Base-by-base conservation (phyloP, 306 rosid species). In the Begonia fuchsioides region DNA sequence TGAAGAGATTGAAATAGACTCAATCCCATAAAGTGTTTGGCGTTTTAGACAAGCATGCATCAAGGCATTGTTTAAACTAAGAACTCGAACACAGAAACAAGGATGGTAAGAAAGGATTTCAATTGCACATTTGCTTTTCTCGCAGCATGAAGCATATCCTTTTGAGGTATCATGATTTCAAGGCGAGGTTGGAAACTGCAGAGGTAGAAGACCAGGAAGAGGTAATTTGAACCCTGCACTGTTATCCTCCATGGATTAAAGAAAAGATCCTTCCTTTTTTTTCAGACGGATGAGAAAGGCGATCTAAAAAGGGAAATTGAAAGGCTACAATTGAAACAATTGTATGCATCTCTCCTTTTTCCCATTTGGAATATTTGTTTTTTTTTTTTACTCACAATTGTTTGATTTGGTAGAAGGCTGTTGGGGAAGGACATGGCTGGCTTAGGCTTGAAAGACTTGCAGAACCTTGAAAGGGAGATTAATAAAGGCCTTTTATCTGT, bases 351-450 rank as follows among this genome's bases (percentile, higher is more conserved):
- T 5, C 9, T 50, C 15, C 13, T 44, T 48, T 15, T 53, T 60
- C 17, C 5, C 26, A 32, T 39, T 47, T 44, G 49, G 38, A 10
- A 11, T n/a, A n/a, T n/a, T n/a, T n/a, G 35, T 58, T 20, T 47
- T 50, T 9, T 4, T 16, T 45, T 43, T 26, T 26, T 5, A 1
- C 6, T 26, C 6, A 26, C 32, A 26, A 2, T 26, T 26, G 32
- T 26, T 38, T 56, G 32, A 13, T 61, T 47, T 38, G 47, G 45
- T 54, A 92, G 96, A 57, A 73, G 56, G 68, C 53, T 92, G 12
- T 53, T 75, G 67, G 98, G 96, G 38, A 73, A 92, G 76, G 96
- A 82, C 62, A 66, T 85, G 56, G 44, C 77, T 44, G 94, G 83
- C 62, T 52, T 92, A 76, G 53, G 70, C 66, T 40, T 77, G 58